Percentiles rank a stretch among this genome's conserved stretches.
Conservation (phyloP, 306 rosid species). For the Cucurbita argyrosperma region DNA sequence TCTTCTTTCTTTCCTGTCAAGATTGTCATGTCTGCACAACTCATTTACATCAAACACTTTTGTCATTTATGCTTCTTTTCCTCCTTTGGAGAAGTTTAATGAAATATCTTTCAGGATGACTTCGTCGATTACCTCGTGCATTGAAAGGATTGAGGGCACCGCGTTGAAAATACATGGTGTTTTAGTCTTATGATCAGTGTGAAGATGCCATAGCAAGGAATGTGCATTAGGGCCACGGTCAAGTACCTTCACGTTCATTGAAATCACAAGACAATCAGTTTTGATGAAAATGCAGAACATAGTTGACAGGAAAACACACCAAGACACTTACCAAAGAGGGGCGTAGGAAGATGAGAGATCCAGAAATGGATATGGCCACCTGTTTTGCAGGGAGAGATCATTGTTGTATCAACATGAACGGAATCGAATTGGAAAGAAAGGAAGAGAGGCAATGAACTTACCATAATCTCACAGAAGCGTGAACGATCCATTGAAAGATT, state of each 20-base stretch:
- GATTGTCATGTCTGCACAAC: neutral
- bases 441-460: constrained; percentile 15
- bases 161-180: constrained; percentile 42
- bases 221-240: constrained; percentile 64
- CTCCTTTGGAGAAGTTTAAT: neutral
- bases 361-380: constrained; percentile 99
- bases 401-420: constrained; percentile 2
- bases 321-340: constrained; percentile 55
- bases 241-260: constrained; percentile 37
- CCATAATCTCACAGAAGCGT: constrained; percentile 68
- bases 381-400: constrained; percentile 19
- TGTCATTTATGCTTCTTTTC: neutral
- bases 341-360: constrained; percentile 71
- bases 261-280: constrained; percentile 8
- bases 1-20: neutral
- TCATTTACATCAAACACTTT: neutral
- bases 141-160: constrained; percentile 49
- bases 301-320: neutral
- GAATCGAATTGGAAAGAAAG: neutral
- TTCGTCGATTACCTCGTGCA: constrained; percentile 23
- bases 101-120: neutral
- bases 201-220: constrained; percentile 87
- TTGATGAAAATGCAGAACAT: neutral
- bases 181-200: constrained; percentile 69
- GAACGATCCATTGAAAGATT: constrained; percentile 71